A percentile compares a stretch with the other conserved stretches of the same genome.
Conservation (phyloP, 73 alveolate species). For the Stentor coeruleus region DNA sequence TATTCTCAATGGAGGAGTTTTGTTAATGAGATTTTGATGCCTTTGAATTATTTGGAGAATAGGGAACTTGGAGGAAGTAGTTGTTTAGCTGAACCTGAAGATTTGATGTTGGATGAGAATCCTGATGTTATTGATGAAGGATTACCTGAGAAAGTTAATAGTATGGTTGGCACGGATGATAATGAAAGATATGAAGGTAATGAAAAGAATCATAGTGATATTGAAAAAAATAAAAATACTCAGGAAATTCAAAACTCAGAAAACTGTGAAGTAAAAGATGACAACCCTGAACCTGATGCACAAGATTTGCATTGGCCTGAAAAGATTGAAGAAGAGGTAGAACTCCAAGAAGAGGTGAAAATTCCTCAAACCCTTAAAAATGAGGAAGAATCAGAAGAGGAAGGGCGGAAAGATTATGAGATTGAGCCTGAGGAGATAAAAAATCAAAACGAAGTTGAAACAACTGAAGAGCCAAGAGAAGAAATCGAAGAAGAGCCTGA, state of each 20-base stretch:
- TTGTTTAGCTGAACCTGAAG: not conserved
- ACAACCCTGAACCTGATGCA: not conserved
- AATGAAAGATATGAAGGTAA: not conserved
- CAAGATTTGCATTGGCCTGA: not conserved
- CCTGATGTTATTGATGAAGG: not conserved
- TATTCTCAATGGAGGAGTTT: not conserved
- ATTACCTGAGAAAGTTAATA: no score
- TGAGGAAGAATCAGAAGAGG: not conserved
- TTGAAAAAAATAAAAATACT: not conserved
- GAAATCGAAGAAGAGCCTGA: no score
- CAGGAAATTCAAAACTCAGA: not conserved
- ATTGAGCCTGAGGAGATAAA: no score
- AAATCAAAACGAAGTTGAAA: no score
- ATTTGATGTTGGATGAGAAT: not conserved
- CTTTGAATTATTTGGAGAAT: not conserved
- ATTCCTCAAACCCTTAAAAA: not conserved
- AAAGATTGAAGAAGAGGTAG: not conserved
- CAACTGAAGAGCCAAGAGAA: no score
- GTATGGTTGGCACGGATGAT: not conserved
- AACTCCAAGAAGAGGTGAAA: not conserved
- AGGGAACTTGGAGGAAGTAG: not conserved
- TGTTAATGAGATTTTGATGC: not conserved
- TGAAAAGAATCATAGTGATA: not conserved
- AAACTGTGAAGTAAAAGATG: not conserved
- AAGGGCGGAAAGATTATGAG: not conserved